A percentile compares a stretch with the other conserved stretches of the same genome.
phyloP scores from a whole-genome alignment of 192 early-diverging fungal species.

The Backusella circina region DNA sequence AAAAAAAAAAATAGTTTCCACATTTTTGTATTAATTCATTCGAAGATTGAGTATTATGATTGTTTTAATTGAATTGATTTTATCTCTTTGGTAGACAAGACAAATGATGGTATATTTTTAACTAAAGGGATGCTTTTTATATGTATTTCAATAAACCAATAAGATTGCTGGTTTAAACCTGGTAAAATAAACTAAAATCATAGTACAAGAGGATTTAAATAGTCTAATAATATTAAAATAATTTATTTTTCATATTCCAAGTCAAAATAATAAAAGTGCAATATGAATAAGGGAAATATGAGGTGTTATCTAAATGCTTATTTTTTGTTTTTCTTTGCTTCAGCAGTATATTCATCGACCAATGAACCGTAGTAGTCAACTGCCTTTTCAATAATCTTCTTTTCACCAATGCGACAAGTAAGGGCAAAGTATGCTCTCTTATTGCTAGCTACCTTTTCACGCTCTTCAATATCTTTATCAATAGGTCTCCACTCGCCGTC shows the following conservation, averaged over 20 bases:
- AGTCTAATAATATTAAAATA: neutral
- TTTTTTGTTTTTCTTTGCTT: constrained; percentile 7
- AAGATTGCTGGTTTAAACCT: too few species aligned
- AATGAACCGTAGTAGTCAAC: constrained; percentile 15
- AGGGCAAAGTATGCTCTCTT: constrained; percentile 24
- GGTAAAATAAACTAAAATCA: too few species aligned
- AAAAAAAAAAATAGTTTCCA: too few species aligned
- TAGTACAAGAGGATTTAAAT: neutral
- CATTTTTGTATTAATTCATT: too few species aligned
- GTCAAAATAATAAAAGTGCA: neutral
- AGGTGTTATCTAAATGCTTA: neutral
- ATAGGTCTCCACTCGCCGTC: constrained; percentile 8
- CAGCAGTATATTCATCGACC: constrained; percentile 5
- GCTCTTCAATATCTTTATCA: neutral
- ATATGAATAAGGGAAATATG: neutral
- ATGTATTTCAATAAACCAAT: too few species aligned
- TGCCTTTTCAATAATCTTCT: constrained; percentile 26
- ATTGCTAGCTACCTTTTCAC: constrained; percentile 17
- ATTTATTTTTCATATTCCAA: neutral
- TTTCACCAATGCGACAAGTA: constrained; percentile 34
- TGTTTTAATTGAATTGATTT: too few species aligned
- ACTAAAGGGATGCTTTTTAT: too few species aligned
- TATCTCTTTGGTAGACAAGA: too few species aligned
- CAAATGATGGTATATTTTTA: too few species aligned
- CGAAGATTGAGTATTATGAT: too few species aligned